Evolutionary conservation across 2,329 filamentous ascomycete species (phyloP).

Genomic region (Diaporthe velutina): DNA sequence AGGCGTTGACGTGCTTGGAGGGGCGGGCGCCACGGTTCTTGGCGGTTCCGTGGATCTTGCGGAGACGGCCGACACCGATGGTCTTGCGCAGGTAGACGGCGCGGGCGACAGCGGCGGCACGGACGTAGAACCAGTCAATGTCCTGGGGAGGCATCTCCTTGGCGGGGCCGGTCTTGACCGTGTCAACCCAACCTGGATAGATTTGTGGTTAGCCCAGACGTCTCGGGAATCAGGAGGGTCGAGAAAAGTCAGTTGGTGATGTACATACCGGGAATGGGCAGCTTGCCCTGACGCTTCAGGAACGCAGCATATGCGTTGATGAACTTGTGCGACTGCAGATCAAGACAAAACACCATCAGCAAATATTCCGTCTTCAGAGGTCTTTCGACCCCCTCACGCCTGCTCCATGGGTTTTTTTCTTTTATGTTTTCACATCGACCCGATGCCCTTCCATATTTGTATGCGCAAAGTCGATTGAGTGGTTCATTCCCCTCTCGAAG

Average conservation of each 20-base stretch:
- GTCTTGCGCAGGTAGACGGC: slow-evolving; percentile 99
- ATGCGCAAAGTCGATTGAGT: slow-evolving; percentile 34
- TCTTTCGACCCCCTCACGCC: slow-evolving; percentile 80
- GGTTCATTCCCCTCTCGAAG: slow-evolving; percentile 2
- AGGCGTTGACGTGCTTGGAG: slow-evolving; percentile 95
- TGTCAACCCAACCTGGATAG: slow-evolving; percentile 92
- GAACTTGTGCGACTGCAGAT: slow-evolving; percentile 84
- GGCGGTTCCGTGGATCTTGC: slow-evolving; percentile 94
- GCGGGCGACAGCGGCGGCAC: slow-evolving; percentile 93
- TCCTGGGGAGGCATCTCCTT: slow-evolving; percentile 99
- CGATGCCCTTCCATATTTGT: slow-evolving; percentile 40
- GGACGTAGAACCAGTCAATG: slow-evolving; percentile 95
- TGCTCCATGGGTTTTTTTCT: slow-evolving; percentile 61
- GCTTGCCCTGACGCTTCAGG: slow-evolving; percentile 95
- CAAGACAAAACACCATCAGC: slow-evolving; percentile 63
- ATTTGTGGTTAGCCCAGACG: slow-evolving; percentile 5
- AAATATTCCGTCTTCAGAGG: slow-evolving; percentile 79
- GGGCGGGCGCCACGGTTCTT: slow-evolving; percentile 97
- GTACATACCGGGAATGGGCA: slow-evolving; percentile 85
- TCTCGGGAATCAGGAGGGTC: neutral
- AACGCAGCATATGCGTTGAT: slow-evolving; percentile 88
- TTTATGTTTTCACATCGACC: slow-evolving; percentile 46
- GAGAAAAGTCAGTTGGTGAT: neutral
- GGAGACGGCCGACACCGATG: slow-evolving; percentile 96
- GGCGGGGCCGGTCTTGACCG: slow-evolving; percentile 96